Conservation (phyloP, 148 eudicot species). For the Arbutus unedo region DNA sequence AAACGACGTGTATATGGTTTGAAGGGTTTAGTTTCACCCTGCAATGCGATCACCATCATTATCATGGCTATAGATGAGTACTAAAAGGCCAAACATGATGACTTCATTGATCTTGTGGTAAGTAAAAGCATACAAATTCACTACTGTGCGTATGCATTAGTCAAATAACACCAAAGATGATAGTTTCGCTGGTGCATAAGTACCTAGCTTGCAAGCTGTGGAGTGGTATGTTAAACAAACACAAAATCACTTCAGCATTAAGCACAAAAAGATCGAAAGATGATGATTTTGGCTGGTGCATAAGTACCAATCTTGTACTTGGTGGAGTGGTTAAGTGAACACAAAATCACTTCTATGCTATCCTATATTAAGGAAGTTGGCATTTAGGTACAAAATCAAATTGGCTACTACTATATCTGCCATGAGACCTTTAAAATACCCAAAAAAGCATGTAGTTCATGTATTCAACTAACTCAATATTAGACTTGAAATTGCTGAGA, state of each 20-base stretch:
- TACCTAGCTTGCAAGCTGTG: background rate
- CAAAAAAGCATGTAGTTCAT: background rate
- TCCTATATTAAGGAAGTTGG: background rate
- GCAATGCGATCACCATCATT: conserved; percentile 20
- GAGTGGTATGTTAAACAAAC: background rate
- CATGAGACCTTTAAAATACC: background rate
- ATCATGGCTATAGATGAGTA: background rate
- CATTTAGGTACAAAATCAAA: background rate
- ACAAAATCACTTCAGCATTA: too few species aligned
- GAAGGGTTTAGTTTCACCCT: conserved; percentile 82
- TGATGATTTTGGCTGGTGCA: background rate
- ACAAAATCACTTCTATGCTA: background rate
- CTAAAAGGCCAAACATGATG: background rate
- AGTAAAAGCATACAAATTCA: background rate
- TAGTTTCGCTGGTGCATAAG: background rate
- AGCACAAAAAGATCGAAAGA: too few species aligned
- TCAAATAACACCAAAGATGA: background rate
- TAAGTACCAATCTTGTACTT: background rate
- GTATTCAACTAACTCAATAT: background rate
- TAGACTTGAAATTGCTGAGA: background rate
- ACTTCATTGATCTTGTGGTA: background rate
- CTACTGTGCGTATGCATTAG: background rate
- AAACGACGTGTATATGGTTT: conserved; percentile 70
- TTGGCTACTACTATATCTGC: background rate
- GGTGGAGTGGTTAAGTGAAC: background rate